Evolutionary conservation across 2,329 filamentous ascomycete genomes (phyloP), one percentile per base, ranked within the genome.

Genomic region (Thelonectria blattea): DNA sequence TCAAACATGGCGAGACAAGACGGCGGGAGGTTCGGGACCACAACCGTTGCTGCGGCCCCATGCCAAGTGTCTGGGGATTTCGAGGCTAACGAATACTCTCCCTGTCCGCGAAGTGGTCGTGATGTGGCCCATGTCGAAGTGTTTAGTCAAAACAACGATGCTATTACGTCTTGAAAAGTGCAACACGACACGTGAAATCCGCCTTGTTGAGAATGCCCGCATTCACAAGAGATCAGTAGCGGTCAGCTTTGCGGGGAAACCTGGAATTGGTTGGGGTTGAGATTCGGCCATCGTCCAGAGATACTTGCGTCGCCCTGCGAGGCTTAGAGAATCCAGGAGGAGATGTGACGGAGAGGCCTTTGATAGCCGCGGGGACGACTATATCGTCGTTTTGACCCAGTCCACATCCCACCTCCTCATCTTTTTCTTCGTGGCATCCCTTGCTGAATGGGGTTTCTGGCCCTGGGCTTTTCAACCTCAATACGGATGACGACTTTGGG

Each of bases 91-190:
- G 52, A 54, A 49, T 49, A 51, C 64, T 58, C 56, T 60, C 51
- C 53, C 49, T 57, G 62, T 62, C 32, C 45, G 20, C 52, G 57
- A 58, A 56, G 27, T 30, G 27, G 27, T 30, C 27, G 27, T 30
- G 27, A 30, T 15, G 43, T 55, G 58, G 53, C 52, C 60, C 58
- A 58, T 56, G 64, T 49, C 45, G 58, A 60, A 51, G 52, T 34
- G 62, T 57, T 70, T 70, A 68, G 66, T 70, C 65, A 70, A 66
- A 67, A 62, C 27, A 12, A 27, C 48, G 54, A 66, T 58, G 61
- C 63, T 66, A 70, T 70, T 70, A 70, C 68, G 68, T 66, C 61
- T 70, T 63, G 58, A 57, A 62, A 70, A 65, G 65, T 24, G 45
- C 39, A 42, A 30, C 30, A 34, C 47, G 52, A 53, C 65, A 68